Evolutionary conservation across 177 flowering plant species (phyloP), one percentile per base, ranked within the genome.

Genomic region (Vitis hybrid): DNA sequence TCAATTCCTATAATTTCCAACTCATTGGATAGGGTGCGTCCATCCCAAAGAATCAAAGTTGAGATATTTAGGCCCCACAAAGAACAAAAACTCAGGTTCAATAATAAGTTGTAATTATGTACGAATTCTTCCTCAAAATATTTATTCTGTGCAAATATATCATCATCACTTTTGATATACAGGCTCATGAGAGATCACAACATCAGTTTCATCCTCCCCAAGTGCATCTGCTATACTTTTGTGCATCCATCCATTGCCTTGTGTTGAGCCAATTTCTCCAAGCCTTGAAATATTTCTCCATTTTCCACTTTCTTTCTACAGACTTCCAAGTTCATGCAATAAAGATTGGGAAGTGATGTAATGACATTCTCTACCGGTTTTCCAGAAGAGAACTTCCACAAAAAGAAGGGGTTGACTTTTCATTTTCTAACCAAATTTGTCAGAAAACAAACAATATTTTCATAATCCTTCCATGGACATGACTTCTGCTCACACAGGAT

Each of bases 171-270:
- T 79, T 59, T 79, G 78, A 75, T 53, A 32, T 71, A 64, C 73
- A 9, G 68, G 58, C 10, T 71, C 83, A 66, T 76, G 74, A 66
- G 86, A 46, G 58, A 81, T 51, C 32, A 71, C 82, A 76, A 87
- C 79, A 84, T 88, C 96, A 79, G 88, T 89, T 79, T 93, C 99
- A 81, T 95, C 99, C 24, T 95, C 98, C 68, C 99, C 98, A 72
- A 93, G 87, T 61, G 98, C 90, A 80, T 93, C 98, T 68, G 97
- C 94, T 70, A 93, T 83, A 81, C 83, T 95, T 82, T 86, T 86
- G 32, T 67, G 75, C 64, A 67, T 50, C 80, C 84, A 77, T 71
- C 73, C 82, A 41, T 41, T 71, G 24, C 78, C 77, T 17, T 72
- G 85, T 57, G 77, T 72, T 54, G 77, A 74, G 67, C 80, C 82